Evolutionary conservation across 2,329 filamentous ascomycete genomes (phyloP).

Genomic region (Arachnopeziza araneosa): DNA sequence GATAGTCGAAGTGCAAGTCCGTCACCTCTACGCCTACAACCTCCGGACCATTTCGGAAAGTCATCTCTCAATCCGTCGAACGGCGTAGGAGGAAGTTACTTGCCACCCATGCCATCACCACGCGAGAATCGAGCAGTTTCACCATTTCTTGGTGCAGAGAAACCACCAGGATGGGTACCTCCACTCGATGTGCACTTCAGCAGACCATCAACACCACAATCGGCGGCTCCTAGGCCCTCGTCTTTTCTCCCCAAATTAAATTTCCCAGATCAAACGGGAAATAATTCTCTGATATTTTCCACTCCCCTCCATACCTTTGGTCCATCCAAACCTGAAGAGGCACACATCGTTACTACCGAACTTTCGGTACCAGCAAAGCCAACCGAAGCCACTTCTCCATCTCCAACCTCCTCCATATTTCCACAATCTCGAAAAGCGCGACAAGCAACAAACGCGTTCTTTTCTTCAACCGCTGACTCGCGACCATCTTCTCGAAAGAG

Average conservation of each 20-base stretch:
- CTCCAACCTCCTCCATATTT: neutral
- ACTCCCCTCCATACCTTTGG: neutral
- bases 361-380: neutral
- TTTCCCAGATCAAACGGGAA: conserved; percentile 11
- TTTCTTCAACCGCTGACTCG: conserved; percentile 8
- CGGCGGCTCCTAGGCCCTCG: conserved; percentile 5
- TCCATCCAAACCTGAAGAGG: neutral
- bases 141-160: conserved; percentile 1
- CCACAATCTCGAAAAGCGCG: conserved; percentile 5
- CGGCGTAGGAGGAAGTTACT: conserved; percentile 8
- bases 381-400: neutral
- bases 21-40: conserved; percentile 17
- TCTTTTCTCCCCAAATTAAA: conserved; percentile 18
- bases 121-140: conserved; percentile 4
- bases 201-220: conserved; percentile 13
- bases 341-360: neutral
- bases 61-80: conserved; percentile 3
- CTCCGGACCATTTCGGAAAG: neutral
- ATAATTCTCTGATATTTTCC: conserved; percentile 5
- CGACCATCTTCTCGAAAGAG: conserved; percentile 5
- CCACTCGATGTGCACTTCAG: conserved; percentile 22
- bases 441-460: conserved; percentile 11
- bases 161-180: conserved; percentile 16
- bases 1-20: conserved; percentile 12
- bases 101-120: conserved; percentile 15